Conservation (phyloP, 2,329 filamentous ascomycete species). For the Ceratocystis variospora region DNA sequence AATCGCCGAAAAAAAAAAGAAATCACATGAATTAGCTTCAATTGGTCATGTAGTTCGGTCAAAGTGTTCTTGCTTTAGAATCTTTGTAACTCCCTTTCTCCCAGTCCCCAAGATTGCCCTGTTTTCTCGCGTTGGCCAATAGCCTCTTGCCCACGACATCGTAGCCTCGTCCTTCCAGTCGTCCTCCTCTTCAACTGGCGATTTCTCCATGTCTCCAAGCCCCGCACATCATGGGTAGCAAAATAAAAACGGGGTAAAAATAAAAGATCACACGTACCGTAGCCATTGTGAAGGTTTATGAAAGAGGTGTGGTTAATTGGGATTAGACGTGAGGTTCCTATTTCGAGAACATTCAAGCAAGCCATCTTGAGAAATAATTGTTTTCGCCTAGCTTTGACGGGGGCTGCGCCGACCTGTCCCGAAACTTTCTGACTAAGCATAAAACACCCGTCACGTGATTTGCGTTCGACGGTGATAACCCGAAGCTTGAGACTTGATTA, state of each 20-base stretch:
- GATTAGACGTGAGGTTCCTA: conserved; percentile 29
- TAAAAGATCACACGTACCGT: conserved; percentile 41
- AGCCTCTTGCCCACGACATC: too few species aligned
- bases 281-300: conserved; percentile 48
- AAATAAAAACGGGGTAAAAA: neutral
- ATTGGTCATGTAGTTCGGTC: neutral
- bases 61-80: too few species aligned
- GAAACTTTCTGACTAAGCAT: conserved; percentile 17
- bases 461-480: neutral
- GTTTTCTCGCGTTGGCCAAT: too few species aligned
- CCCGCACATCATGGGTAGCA: neutral
- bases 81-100: too few species aligned
- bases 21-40: conserved; percentile 3
- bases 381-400: conserved; percentile 17
- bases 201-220: too few species aligned
- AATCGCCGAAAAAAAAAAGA: conserved; percentile 13
- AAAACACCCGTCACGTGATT: conserved; percentile 3
- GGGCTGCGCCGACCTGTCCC: conserved; percentile 17
- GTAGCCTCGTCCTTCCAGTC: too few species aligned
- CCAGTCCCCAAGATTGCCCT: too few species aligned
- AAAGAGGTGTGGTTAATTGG: conserved; percentile 33
- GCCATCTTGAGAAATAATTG: conserved; percentile 13
- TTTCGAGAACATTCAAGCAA: conserved; percentile 11
- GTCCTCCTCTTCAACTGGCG: too few species aligned
- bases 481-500: neutral